A percentile compares a stretch with the other conserved stretches of the same genome.
phyloP scores from a whole-genome alignment of 371 early-diverging fungal genomes.

The Fennellomyces sp. region DNA sequence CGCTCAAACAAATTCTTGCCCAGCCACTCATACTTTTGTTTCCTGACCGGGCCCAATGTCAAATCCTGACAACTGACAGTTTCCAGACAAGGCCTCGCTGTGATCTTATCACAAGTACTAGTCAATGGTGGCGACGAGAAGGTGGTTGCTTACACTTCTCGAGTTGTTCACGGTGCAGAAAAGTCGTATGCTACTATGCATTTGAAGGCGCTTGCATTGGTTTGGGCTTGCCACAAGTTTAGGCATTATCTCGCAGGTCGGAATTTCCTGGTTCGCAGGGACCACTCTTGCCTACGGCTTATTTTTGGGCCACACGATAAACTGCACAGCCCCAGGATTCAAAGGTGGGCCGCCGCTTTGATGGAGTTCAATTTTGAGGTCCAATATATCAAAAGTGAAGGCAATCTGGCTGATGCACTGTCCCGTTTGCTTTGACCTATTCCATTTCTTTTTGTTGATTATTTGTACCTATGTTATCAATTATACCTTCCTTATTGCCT shows the following conservation, averaged over 20 bases:
- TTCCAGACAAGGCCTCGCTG: slow-evolving; percentile 28
- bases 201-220: slow-evolving; percentile 35
- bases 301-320: slow-evolving; percentile 8
- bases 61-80: slow-evolving; percentile 20
- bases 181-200: slow-evolving; percentile 16
- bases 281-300: slow-evolving; percentile 4
- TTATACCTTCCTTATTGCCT: too few relatives aligned
- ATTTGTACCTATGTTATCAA: too few relatives aligned
- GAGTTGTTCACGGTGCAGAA: slow-evolving; percentile 8
- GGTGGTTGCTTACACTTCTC: slow-evolving; percentile 16
- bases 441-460: too few relatives aligned
- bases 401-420: background rate
- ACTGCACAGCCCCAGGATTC: background rate
- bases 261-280: slow-evolving; percentile 11
- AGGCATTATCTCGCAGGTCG: slow-evolving; percentile 29
- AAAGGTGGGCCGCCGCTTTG: slow-evolving; percentile 10
- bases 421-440: background rate
- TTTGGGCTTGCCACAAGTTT: slow-evolving; percentile 32
- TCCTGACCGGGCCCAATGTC: slow-evolving; percentile 9
- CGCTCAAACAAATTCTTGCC: slow-evolving; percentile 3
- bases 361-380: slow-evolving; percentile 14
- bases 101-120: slow-evolving; percentile 25
- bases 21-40: slow-evolving; percentile 10
- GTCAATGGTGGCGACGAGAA: slow-evolving; percentile 15
- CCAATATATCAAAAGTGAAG: background rate